Evolutionary conservation across 2,329 filamentous ascomycete species (phyloP).

Genomic region (Talaromyces sp.): DNA sequence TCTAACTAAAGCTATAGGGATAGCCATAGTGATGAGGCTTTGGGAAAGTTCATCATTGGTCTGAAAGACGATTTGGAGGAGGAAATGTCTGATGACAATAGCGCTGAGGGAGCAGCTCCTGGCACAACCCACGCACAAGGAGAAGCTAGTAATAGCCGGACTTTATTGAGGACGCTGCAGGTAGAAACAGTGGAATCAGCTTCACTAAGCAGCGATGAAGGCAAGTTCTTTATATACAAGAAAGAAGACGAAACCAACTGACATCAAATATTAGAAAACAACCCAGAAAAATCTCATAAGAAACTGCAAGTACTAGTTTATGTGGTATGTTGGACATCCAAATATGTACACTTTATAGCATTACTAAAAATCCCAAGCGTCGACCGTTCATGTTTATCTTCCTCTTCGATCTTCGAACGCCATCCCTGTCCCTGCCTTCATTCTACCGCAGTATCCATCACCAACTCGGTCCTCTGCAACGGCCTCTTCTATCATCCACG

Average conservation of each 20-base stretch:
- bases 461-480: constrained; percentile 44
- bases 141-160: constrained; percentile 22
- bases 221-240: background rate
- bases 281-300: constrained; percentile 4
- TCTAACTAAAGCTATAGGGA: background rate
- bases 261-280: background rate
- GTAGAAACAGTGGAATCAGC: constrained; percentile 21
- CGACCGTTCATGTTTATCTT: constrained; percentile 49
- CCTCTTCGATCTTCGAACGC: constrained; percentile 40
- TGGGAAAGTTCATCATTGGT: constrained; percentile 38
- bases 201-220: constrained; percentile 6
- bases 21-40: constrained; percentile 8
- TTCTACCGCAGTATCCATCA: constrained; percentile 46
- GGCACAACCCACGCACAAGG: constrained; percentile 15
- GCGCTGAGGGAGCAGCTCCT: constrained; percentile 19
- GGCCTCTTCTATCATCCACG: constrained; percentile 40
- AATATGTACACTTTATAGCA: background rate
- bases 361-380: constrained; percentile 19
- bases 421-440: constrained; percentile 33
- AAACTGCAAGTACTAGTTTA: constrained; percentile 37
- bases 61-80: constrained; percentile 37
- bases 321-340: constrained; percentile 25
- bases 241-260: background rate
- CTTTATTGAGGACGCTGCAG: constrained; percentile 30
- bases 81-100: constrained; percentile 28